Conservation (phyloP, 331 rosid genomes). For the Telfairia occidentalis region DNA sequence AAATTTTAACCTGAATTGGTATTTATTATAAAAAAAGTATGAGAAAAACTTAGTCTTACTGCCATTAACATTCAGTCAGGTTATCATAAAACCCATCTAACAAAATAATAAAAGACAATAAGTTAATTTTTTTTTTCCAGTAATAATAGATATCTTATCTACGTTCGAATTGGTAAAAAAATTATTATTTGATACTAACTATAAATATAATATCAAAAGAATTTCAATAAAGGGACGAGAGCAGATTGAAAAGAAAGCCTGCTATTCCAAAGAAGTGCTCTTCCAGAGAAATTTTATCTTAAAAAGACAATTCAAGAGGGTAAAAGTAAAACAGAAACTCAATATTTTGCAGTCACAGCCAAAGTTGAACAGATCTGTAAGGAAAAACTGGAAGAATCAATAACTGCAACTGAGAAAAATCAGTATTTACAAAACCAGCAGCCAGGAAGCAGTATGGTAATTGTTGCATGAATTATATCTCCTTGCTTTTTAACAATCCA, state of each 20-base stretch:
- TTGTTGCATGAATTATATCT: conserved; percentile 25
- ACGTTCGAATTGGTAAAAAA: no score
- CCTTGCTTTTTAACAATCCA: background rate
- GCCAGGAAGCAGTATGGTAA: conserved; percentile 17
- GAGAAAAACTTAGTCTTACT: background rate
- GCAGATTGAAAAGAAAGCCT: no score
- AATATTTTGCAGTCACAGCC: background rate
- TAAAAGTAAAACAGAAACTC: background rate
- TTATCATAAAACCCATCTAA: background rate
- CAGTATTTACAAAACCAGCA: conserved; percentile 36
- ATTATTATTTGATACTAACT: no score
- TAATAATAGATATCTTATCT: no score
- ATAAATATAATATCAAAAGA: no score
- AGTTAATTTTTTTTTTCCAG: no score
- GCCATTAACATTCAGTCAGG: background rate
- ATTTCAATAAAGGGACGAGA: no score
- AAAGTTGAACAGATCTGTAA: background rate
- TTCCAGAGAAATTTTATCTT: no score
- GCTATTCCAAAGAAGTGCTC: no score
- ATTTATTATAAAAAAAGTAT: no score
- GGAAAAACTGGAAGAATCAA: conserved; percentile 8
- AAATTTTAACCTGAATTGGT: no score
- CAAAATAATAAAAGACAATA: no score
- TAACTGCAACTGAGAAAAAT: conserved; percentile 11
- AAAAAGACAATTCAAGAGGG: background rate